These are phyloP conservation scores for Wickerhamiella galacta DNA, from an alignment of 805 yeast species.

Conservation along the genomic window DNA sequence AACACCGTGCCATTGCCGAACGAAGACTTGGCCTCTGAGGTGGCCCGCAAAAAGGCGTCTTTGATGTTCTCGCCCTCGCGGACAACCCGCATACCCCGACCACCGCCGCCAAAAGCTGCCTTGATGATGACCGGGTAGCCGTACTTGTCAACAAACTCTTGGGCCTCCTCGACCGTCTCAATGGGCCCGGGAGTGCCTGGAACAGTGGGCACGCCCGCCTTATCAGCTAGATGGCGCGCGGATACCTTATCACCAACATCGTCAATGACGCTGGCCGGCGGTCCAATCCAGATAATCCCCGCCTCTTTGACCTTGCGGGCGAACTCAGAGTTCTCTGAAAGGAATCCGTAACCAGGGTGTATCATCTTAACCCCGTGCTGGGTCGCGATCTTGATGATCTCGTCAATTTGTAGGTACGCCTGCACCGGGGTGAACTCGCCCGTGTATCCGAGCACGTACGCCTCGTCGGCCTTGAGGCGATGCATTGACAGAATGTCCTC, in stretches of 20 bases:
- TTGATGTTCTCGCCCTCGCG: constrained; percentile 85
- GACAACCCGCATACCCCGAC: constrained; percentile 99
- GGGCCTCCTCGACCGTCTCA: constrained; percentile 60
- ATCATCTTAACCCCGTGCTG: constrained; percentile 67
- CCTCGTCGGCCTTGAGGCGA: constrained; percentile 84
- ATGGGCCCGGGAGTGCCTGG: constrained; percentile 99
- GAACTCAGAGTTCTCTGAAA: constrained; percentile 82
- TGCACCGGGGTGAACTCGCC: constrained; percentile 91
- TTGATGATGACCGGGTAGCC: constrained; percentile 95
- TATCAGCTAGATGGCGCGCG: constrained; percentile 74
- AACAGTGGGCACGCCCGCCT: constrained; percentile 75
- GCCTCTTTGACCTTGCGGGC: constrained; percentile 80
- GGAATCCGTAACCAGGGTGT: constrained; percentile 86
- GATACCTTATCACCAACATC: constrained; percentile 93
- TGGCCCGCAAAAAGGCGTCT: constrained; percentile 87
- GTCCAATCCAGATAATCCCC: constrained; percentile 95
- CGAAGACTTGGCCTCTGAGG: constrained; percentile 87
- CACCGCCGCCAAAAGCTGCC: constrained; percentile 99
- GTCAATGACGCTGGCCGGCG: constrained; percentile 73
- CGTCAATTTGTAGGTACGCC: constrained; percentile 91
- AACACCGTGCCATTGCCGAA: constrained; percentile 98
- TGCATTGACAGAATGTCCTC: constrained; percentile 93
- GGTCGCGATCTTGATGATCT: constrained; percentile 73
- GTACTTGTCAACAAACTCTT: constrained; percentile 58
- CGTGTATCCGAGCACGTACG: constrained; percentile 75